These are phyloP conservation scores for Fennellomyces sp. DNA, from an alignment of 371 early-diverging fungal species.

Conservation along the genomic window DNA sequence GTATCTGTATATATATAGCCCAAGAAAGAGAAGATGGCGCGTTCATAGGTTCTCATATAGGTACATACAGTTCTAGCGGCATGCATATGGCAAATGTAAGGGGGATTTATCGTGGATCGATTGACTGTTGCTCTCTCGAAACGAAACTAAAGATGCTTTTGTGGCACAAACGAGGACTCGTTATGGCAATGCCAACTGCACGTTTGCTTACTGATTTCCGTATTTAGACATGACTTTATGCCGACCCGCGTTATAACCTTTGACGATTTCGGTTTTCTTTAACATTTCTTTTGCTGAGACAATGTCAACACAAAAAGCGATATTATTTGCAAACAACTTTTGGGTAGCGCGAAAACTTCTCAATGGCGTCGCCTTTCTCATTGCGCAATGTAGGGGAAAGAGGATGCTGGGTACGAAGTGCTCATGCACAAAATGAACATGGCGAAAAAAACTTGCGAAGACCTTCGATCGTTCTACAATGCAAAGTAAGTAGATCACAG, in stretches of 20 bases:
- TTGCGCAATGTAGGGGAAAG: slow-evolving; percentile 64
- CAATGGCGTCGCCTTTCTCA: neutral
- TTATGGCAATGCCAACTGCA: too few species aligned
- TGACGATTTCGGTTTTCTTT: neutral
- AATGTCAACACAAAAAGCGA: neutral
- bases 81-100: too few species aligned
- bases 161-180: too few species aligned
- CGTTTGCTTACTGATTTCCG: neutral
- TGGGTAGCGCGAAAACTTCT: slow-evolving; percentile 37
- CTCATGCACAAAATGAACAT: slow-evolving; percentile 80
- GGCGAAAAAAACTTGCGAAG: slow-evolving; percentile 85
- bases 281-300: neutral
- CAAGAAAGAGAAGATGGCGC: too few species aligned
- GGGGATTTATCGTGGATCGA: too few species aligned
- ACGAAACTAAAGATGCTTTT: too few species aligned
- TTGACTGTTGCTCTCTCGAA: too few species aligned
- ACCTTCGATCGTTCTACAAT: slow-evolving; percentile 56
- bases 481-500: slow-evolving; percentile 23
- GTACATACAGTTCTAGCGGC: too few species aligned
- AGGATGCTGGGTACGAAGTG: slow-evolving; percentile 85
- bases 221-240: neutral
- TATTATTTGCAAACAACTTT: slow-evolving; percentile 47
- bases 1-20: too few species aligned
- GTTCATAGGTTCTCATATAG: too few species aligned
- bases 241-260: neutral